phyloP scores from a whole-genome alignment of 2,329 filamentous ascomycete species.

The Phoma herbarum region DNA sequence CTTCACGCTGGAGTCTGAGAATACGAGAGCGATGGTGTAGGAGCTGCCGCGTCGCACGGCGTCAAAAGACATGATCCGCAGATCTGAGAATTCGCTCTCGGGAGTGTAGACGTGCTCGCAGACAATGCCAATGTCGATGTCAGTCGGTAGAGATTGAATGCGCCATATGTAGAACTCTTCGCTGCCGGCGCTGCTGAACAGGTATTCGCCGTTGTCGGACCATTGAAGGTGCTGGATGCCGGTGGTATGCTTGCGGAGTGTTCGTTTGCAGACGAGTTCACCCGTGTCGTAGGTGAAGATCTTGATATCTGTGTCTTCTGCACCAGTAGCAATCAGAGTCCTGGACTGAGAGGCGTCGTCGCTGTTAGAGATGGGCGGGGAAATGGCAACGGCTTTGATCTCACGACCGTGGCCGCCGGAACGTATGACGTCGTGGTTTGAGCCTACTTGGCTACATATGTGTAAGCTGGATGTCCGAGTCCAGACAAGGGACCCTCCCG shows the following conservation, averaged over 20 bases:
- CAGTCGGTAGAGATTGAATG: conserved; percentile 62
- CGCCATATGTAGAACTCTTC: conserved; percentile 91
- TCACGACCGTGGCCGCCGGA: conserved; percentile 85
- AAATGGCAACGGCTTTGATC: conserved; percentile 71
- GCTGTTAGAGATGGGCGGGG: conserved; percentile 33
- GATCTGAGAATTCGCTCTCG: conserved; percentile 66
- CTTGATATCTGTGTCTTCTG: conserved; percentile 78
- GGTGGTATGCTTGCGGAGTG: conserved; percentile 79
- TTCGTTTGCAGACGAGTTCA: conserved; percentile 63
- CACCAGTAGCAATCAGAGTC: conserved; percentile 69
- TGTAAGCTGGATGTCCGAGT: conserved; percentile 71
- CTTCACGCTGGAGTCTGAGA: conserved; percentile 85
- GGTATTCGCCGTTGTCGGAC: conserved; percentile 70
- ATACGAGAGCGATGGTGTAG: conserved; percentile 73
- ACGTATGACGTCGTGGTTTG: conserved; percentile 64
- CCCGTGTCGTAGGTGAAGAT: conserved; percentile 65
- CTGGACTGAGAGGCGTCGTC: background rate
- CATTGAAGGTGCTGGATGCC: conserved; percentile 85
- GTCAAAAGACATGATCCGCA: conserved; percentile 85
- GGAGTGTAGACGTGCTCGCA: conserved; percentile 61
- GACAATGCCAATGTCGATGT: conserved; percentile 62
- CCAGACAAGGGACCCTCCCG: conserved; percentile 71
- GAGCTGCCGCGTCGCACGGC: conserved; percentile 46
- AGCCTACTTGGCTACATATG: conserved; percentile 49
- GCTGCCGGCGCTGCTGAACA: conserved; percentile 86